Percentiles rank a stretch among this genome's conserved stretches.
phyloP scores from a whole-genome alignment of 768 basidiomycete species.

The Mycena haematopus region DNA sequence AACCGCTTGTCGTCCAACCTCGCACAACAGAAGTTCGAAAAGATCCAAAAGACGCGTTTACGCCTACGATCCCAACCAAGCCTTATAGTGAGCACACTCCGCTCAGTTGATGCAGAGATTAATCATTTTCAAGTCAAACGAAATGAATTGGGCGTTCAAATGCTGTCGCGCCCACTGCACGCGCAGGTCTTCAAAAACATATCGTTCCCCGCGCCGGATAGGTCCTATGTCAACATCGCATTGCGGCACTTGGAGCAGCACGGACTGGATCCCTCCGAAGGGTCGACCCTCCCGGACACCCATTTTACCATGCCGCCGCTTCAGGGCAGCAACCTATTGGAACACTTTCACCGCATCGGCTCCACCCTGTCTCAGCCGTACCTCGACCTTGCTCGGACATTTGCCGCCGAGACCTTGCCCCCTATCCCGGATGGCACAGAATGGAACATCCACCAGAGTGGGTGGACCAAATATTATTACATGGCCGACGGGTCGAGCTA shows the following conservation, averaged over 20 bases:
- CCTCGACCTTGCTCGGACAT: constrained; percentile 67
- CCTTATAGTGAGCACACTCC: constrained; percentile 14
- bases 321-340: constrained; percentile 79
- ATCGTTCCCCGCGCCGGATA: constrained; percentile 66
- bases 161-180: constrained; percentile 83
- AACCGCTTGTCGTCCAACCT: neutral
- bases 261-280: constrained; percentile 79
- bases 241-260: constrained; percentile 82
- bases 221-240: constrained; percentile 74
- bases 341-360: constrained; percentile 91
- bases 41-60: constrained; percentile 12
- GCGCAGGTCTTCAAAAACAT: constrained; percentile 79
- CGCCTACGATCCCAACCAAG: constrained; percentile 1
- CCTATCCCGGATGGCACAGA: constrained; percentile 54
- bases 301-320: constrained; percentile 84
- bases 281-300: constrained; percentile 80
- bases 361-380: constrained; percentile 74
- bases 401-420: constrained; percentile 61
- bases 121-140: constrained; percentile 56
- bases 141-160: constrained; percentile 93
- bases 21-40: neutral
- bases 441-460: constrained; percentile 53
- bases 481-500: constrained; percentile 78
- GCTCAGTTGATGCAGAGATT: neutral
- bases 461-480: constrained; percentile 89